A percentile compares a stretch with the other conserved stretches of the same genome.
Conservation (phyloP, 108 stramenopile species). For the Skeletonema menzelii region DNA sequence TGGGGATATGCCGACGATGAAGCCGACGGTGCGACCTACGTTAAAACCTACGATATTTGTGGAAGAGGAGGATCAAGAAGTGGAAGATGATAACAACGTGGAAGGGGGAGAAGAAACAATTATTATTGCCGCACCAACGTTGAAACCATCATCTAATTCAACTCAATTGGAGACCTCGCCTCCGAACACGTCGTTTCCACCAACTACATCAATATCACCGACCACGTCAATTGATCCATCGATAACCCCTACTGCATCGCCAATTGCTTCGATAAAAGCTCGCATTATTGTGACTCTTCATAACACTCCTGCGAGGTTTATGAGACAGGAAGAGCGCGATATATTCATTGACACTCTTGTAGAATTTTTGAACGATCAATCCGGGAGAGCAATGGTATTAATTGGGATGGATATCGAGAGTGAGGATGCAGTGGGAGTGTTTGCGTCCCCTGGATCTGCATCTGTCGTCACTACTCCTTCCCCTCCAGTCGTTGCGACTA, state of each 20-base stretch:
- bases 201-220: neutral
- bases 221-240: constrained; percentile 5
- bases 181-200: neutral
- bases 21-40: neutral
- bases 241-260: constrained; percentile 3
- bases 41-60: neutral
- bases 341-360: neutral
- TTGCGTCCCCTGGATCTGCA: neutral
- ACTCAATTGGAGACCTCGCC: constrained; percentile 1
- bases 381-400: neutral
- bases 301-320: neutral
- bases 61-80: too few species aligned
- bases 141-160: neutral
- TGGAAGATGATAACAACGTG: too few species aligned
- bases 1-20: constrained; percentile 18
- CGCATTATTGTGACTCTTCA: neutral
- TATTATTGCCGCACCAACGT: neutral
- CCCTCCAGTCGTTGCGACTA: neutral
- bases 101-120: neutral
- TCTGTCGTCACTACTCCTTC: neutral
- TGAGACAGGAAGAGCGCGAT: neutral
- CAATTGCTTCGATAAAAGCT: neutral
- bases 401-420: neutral
- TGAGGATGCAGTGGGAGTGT: neutral
- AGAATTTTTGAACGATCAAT: neutral